Base-by-base conservation (phyloP, 129 eudicot species). In the Chrysanthemum seticuspe region DNA sequence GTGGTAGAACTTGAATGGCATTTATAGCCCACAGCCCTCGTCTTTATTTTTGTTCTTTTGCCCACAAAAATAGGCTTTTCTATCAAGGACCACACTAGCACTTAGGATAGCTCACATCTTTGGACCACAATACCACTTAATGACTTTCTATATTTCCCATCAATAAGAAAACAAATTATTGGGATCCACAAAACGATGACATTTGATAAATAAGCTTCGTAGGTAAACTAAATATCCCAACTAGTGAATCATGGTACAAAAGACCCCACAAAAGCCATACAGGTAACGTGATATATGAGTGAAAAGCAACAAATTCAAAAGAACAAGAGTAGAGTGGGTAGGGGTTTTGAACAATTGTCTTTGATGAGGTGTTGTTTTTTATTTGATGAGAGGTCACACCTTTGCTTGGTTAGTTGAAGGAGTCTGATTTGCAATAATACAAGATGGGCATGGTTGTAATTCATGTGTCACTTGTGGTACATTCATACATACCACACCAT, bases 111-210 rank as follows among this genome's bases (percentile, higher is more conserved):
- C 68, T 77, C 71, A 77, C 76, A 77, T 77, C 71, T 65, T 69
- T 77, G 81, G 81, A 77, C 81, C 81, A 77, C 81, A 77, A 70
- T 62, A 70, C 81, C 81, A 77, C 81, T 77, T 69, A 36, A 77
- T 61, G 44, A 40, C 69, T 76, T 76, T 68, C 55, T 61, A 68
- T 27, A 69, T 69, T 51, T 77, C 76, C 63, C 65, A 77, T 77
- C 70, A 70, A 77, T 62, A 77, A 70, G 71, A 69, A 69, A 69
- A 52, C 70, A 77, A 61, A 77, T 19, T 16, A 52, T 61, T 77
- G 81, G 81, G 80, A 76, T 67, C 80, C 80, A 76, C 80, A 56
- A 73, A 73, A 73, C 68, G 29, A 61, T 60, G 77, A 65, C 78
- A 74, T 50, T 74, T 62, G 40, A 55, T 77, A 57, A 61, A 61